Evolutionary conservation across 1,284 basidiomycete genomes (phyloP), one percentile per base, ranked within the genome.

Genomic region (Athelia sp.): DNA sequence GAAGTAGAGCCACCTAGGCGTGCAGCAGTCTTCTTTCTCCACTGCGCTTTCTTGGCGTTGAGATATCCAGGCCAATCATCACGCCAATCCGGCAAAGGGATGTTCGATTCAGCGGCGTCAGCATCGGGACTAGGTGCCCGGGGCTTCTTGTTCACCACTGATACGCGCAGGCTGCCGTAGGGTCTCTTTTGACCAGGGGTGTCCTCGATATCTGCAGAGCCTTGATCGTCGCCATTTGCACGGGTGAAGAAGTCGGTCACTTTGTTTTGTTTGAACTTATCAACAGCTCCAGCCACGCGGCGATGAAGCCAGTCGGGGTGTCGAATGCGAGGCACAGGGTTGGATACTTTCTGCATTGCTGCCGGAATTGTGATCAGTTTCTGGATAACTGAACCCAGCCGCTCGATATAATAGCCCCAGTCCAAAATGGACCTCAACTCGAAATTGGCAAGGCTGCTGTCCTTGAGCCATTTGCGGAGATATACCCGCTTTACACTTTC

Each of bases 301-400:
- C 90, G 86, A 69, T 92, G 89, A 34, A 99, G 76, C 97, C 97
- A 99, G 65, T 99, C 97, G 0, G 97, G 97, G 70, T 99, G 97
- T 13, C 87, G 84, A 52, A 99, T 89, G 18, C 97, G 84, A 13
- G 96, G 93, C 1, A 99, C 97, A 1, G 97, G 97, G 63, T 99
- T 99, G 10, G 89, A 69, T 34, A 99, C 91, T 62, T 95, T 95
- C 67, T 99, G 97, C 82, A 99, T 90, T 0, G 97, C 97, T 3
- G 97, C 97, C 8, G 97, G 97, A 59, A 99, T 99, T 2, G 97
- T 99, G 69, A 99, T 99, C 49, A 99, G 77, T 64, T 99, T 99
- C 71, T 99, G 97, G 52, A 99, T 95, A 56, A 99, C 97, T 1
- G 94, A 96, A 9, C 97, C 97, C 31, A 99, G 74, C 21, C 97